phyloP scores from a whole-genome alignment of 1,139 yeast species.

The Hemisphaericaspora lyxosophila region DNA sequence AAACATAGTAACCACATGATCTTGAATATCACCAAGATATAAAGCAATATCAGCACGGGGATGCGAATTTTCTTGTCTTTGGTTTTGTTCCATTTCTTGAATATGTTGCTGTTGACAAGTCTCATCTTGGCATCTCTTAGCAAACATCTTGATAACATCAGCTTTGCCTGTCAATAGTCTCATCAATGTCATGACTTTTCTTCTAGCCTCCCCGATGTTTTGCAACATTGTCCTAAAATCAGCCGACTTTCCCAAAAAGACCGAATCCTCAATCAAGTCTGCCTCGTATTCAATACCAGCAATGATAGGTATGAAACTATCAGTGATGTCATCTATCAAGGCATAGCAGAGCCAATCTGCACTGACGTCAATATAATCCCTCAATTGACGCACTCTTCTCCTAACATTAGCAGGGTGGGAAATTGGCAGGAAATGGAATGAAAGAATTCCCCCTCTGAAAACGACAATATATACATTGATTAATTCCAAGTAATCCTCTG shows the following conservation, averaged over 20 bases:
- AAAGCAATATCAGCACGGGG: slow-evolving; percentile 90
- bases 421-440: slow-evolving; percentile 92
- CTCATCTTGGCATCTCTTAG: no score
- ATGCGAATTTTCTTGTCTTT: slow-evolving; percentile 93
- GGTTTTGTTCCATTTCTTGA: no score
- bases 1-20: slow-evolving; percentile 93
- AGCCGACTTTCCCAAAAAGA: slow-evolving; percentile 39
- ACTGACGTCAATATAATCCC: slow-evolving; percentile 85
- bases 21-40: slow-evolving; percentile 84
- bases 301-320: slow-evolving; percentile 95
- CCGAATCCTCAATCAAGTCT: slow-evolving; percentile 83
- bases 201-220: slow-evolving; percentile 32
- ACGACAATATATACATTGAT: slow-evolving; percentile 91
- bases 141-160: slow-evolving; percentile 95
- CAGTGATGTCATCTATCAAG: slow-evolving; percentile 92
- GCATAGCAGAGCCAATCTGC: slow-evolving; percentile 99
- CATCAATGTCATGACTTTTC: slow-evolving; percentile 91
- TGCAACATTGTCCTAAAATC: slow-evolving; percentile 43
- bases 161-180: no score
- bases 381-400: slow-evolving; percentile 81
- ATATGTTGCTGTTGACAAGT: no score
- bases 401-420: slow-evolving; percentile 96
- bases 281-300: slow-evolving; percentile 92
- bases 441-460: slow-evolving; percentile 84
- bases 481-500: slow-evolving; percentile 80